Conservation (phyloP, 2,329 filamentous ascomycete genomes). For the Pseudogymnoascus pannorum region DNA sequence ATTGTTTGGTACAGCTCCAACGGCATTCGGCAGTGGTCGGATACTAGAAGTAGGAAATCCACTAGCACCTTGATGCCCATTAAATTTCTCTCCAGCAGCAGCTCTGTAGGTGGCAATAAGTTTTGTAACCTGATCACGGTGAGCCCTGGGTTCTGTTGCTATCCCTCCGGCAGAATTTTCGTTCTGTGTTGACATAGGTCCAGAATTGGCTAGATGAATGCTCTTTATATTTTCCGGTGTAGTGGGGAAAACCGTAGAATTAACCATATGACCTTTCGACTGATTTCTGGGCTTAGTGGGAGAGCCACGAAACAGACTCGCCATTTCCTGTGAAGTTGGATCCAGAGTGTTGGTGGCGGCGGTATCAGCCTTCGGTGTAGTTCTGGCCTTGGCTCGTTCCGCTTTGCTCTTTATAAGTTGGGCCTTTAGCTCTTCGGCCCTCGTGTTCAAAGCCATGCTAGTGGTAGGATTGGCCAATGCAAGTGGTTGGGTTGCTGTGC, state of each 20-base stretch:
- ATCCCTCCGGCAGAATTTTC: neutral
- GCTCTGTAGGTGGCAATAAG: neutral
- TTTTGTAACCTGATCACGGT: neutral
- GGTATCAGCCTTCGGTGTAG: neutral
- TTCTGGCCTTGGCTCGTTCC: conserved; percentile 12
- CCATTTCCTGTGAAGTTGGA: conserved; percentile 1
- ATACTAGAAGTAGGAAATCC: neutral
- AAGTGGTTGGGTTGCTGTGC: conserved; percentile 14
- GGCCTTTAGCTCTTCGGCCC: conserved; percentile 28
- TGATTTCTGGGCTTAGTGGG: neutral
- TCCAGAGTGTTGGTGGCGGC: neutral
- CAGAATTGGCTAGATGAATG: neutral
- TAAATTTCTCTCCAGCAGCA: neutral
- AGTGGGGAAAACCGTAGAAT: neutral
- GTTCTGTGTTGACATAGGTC: neutral
- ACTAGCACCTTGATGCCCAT: neutral
- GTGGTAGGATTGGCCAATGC: conserved; percentile 13
- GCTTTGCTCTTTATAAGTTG: conserved; percentile 23
- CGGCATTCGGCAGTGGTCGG: neutral
- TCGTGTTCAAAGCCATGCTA: conserved; percentile 19
- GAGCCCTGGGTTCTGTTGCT: neutral
- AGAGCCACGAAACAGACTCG: neutral
- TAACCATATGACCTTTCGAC: neutral
- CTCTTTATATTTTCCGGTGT: neutral
- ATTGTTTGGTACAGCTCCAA: neutral